A percentile compares a stretch with the other conserved stretches of the same genome.
Conservation (phyloP, 768 basidiomycete species). For the Phaffia tasmanica region DNA sequence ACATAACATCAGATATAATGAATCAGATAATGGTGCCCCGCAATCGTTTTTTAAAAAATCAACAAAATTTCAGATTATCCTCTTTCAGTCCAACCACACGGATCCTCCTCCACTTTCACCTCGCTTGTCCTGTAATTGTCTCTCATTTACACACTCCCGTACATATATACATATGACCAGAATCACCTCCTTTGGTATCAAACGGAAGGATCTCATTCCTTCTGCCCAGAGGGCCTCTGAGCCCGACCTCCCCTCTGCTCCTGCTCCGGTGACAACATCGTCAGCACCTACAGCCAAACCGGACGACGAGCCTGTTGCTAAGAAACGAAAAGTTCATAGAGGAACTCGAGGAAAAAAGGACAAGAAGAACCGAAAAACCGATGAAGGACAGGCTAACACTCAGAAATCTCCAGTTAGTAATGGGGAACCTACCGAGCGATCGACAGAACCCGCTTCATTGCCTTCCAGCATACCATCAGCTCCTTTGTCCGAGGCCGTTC, state of each 20-base stretch:
- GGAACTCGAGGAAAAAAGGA: constrained; percentile 25
- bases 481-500: background rate
- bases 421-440: constrained; percentile 1
- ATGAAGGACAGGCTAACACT: background rate
- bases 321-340: constrained; percentile 13
- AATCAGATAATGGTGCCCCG: no score
- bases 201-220: constrained; percentile 18
- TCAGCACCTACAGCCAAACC: background rate
- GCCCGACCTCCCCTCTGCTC: background rate
- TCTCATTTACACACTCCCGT: background rate
- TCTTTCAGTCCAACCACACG: background rate
- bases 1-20: no score
- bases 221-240: constrained; percentile 6
- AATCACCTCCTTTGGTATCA: constrained; percentile 23
- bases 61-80: background rate
- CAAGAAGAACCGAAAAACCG: constrained; percentile 7
- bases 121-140: background rate
- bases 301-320: constrained; percentile 5
- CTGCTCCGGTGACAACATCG: background rate
- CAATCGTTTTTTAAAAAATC: background rate
- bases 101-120: background rate
- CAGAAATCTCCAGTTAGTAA: background rate
- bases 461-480: background rate
- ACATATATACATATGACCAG: constrained; percentile 16
- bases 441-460: background rate